These are phyloP conservation scores for Lavandula angustifolia DNA, from an alignment of 257 asterid species.

Conservation along the genomic window DNA sequence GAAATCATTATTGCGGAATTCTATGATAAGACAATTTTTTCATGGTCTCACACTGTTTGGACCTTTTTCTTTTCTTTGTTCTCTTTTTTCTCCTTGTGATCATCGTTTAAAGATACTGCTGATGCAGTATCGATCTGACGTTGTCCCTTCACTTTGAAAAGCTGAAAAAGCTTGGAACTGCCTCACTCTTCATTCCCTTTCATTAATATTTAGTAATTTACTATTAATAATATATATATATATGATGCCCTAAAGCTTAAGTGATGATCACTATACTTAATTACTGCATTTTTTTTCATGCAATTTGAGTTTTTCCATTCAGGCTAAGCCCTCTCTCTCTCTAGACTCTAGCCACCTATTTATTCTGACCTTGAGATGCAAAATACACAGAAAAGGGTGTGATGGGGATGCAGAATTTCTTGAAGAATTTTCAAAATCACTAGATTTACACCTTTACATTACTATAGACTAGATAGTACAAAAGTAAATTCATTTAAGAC, in stretches of 20 bases:
- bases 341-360: conserved; percentile 15
- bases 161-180: conserved; percentile 44
- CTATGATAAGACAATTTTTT: conserved; percentile 49
- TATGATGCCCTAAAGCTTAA: no score
- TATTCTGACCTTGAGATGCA: no score
- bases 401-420: background rate
- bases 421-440: conserved; percentile 5
- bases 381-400: background rate
- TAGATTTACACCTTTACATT: conserved; percentile 13
- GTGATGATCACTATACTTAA: background rate
- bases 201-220: background rate
- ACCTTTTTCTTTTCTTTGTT: conserved; percentile 23
- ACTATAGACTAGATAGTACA: background rate
- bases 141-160: conserved; percentile 39
- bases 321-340: background rate
- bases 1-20: conserved; percentile 45
- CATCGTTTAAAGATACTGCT: conserved; percentile 39
- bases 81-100: conserved; percentile 39
- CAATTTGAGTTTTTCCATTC: conserved; percentile 22
- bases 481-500: background rate
- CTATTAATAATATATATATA: no score
- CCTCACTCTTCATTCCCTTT: conserved; percentile 16
- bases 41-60: conserved; percentile 8
- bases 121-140: conserved; percentile 31
- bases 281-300: conserved; percentile 5